Percentiles rank a stretch among this genome's conserved stretches.
Conservation (phyloP, 208 protist genomes). For the Trypanosoma lewisi region DNA sequence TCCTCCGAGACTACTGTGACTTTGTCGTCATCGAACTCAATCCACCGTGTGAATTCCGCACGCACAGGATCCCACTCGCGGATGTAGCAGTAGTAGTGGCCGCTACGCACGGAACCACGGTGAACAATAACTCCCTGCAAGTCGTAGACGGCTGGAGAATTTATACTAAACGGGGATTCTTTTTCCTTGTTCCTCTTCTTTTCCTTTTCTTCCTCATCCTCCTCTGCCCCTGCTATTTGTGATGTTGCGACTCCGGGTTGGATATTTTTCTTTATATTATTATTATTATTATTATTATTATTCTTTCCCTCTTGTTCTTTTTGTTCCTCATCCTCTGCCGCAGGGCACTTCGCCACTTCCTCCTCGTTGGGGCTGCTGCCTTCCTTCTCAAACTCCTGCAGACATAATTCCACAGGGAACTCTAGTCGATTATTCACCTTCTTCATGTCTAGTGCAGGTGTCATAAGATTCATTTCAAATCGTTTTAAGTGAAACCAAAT, state of each 20-base stretch:
- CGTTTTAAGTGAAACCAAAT: slow-evolving; percentile 91
- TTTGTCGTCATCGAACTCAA: slow-evolving; percentile 86
- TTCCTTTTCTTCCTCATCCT: not conserved
- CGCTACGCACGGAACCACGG: slow-evolving; percentile 79
- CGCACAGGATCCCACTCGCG: slow-evolving; percentile 59
- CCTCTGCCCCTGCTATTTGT: too few relatives aligned
- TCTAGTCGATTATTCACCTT: slow-evolving; percentile 79
- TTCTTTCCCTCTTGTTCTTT: slow-evolving; percentile 1
- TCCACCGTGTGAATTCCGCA: slow-evolving; percentile 62
- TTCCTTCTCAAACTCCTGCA: slow-evolving; percentile 53
- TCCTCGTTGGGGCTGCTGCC: not conserved
- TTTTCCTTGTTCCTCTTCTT: not conserved
- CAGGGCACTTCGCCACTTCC: not conserved
- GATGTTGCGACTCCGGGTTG: too few relatives aligned
- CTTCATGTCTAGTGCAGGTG: slow-evolving; percentile 75
- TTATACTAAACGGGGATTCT: slow-evolving; percentile 34
- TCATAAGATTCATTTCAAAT: slow-evolving; percentile 88
- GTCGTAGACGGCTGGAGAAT: slow-evolving; percentile 82
- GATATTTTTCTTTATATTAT: too few relatives aligned
- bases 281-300: too few relatives aligned
- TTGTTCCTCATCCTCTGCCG: not conserved
- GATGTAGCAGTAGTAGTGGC: slow-evolving; percentile 92
- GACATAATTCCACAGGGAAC: slow-evolving; percentile 73
- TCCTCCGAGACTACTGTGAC: slow-evolving; percentile 58
- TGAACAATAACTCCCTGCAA: slow-evolving; percentile 88